phyloP scores from a whole-genome alignment of 345 rosid species.

The Hevea brasiliensis region DNA sequence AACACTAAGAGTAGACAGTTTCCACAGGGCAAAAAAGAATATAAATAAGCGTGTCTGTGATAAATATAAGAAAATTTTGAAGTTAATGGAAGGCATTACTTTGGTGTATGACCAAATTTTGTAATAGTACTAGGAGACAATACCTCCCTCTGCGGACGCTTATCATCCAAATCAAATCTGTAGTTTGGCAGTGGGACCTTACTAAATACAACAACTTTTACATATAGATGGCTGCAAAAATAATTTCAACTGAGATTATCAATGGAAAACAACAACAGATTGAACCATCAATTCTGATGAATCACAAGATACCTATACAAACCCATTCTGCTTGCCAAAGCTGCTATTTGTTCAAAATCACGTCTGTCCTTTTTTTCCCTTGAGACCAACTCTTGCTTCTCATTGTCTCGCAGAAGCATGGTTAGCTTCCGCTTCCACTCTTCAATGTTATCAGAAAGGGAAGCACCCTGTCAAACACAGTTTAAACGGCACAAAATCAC shows the following conservation, averaged over 20 bases:
- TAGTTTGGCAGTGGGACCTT: conserved; percentile 92
- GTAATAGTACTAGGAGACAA: neutral
- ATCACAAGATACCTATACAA: conserved; percentile 60
- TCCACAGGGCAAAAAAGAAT: neutral
- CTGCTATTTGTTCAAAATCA: conserved; percentile 70
- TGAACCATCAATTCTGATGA: conserved; percentile 6
- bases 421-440: conserved; percentile 72
- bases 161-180: conserved; percentile 91
- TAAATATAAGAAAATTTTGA: neutral
- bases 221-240: conserved; percentile 72
- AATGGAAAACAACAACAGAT: conserved; percentile 11
- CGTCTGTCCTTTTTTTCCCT: conserved; percentile 84
- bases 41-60: neutral
- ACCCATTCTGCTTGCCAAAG: conserved; percentile 70
- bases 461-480: conserved; percentile 40
- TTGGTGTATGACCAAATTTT: neutral
- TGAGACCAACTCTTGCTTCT: conserved; percentile 68
- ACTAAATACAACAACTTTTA: conserved; percentile 79
- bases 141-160: conserved; percentile 95
- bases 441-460: conserved; percentile 40
- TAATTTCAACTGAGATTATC: conserved; percentile 22
- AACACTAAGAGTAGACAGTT: neutral
- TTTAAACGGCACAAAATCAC: neutral
- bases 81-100: neutral
- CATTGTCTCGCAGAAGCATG: conserved; percentile 50